Evolutionary conservation across 1,284 basidiomycete genomes (phyloP), one percentile per base, ranked within the genome.

Genomic region (Dichomitus squalens): DNA sequence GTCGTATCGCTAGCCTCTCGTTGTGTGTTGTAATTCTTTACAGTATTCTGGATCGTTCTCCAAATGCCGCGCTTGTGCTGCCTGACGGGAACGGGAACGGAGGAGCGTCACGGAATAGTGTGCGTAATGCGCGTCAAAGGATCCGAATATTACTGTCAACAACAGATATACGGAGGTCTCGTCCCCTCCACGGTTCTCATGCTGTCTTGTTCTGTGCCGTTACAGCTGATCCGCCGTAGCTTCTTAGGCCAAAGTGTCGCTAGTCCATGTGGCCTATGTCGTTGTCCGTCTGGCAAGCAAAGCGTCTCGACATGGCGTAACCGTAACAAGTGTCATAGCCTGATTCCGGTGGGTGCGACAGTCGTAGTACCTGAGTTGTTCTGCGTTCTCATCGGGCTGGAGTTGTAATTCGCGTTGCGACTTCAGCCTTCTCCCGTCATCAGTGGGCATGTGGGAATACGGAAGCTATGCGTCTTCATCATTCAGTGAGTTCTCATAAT

Each of bases 1-100:
- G 55, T 57, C 57, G 55, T 59, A 56, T 41, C 52, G 46, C 23
- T 56, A 54, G 52, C 51, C 54, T 53, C 41, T 57, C 51, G 49
- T 59, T 55, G 50, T 60, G 58, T 54, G 23, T 49, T 29, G 29
- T 31, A 49, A 50, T 48, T 56, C 52, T 25, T 53, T 50, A 51
- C 31, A 62, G 43, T 49, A 55, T 51, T 31, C 34, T 52, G 55
- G 50, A 49, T 25, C 55, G 16, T 52, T 49, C 46, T 49, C 11
- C 38, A 53, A 12, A 7, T 31, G n/a, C 25, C 16, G 40, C 16
- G 31, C 16, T 33, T 38, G 21, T 14, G 38, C 29, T 36, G 31
- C 20, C 14, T 34, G 33, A 5, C 29, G 5, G 29, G 29, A n/a
- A 41, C 46, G 50, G 41, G 21, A 44, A n/a, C 25, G 21, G 51